phyloP scores from a whole-genome alignment of 164 flowering plant species.

The Buxus sempervirens region DNA sequence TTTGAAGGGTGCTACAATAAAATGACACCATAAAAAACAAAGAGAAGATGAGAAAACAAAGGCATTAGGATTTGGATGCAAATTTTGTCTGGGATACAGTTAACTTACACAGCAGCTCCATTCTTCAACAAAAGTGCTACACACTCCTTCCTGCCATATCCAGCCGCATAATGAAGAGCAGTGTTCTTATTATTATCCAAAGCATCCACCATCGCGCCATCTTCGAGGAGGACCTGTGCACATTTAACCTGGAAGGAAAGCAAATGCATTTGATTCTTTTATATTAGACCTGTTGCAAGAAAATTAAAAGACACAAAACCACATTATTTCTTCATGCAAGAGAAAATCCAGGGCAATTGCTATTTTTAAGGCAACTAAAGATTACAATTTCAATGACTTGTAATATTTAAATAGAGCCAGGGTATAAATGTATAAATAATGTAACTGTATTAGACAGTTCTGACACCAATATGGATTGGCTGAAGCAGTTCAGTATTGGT shows the following conservation, averaged over 20 bases:
- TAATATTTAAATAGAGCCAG: too few relatives aligned
- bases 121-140: conserved; percentile 83
- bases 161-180: conserved; percentile 97
- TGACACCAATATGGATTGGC: too few relatives aligned
- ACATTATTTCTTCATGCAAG: neutral
- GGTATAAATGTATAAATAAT: too few relatives aligned
- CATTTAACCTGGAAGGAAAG: conserved; percentile 57
- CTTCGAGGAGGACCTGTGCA: conserved; percentile 79
- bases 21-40: conserved; percentile 3
- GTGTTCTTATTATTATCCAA: conserved; percentile 92
- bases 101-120: conserved; percentile 94
- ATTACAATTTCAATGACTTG: too few relatives aligned
- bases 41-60: neutral
- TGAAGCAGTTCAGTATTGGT: too few relatives aligned
- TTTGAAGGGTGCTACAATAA: conserved; percentile 77
- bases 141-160: conserved; percentile 95
- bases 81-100: neutral
- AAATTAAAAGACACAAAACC: neutral
- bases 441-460: too few relatives aligned
- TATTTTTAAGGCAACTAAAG: too few relatives aligned
- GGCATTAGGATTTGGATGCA: neutral
- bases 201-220: conserved; percentile 85
- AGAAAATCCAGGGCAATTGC: neutral
- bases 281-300: neutral
- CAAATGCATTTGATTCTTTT: neutral